Evolutionary conservation across 306 rosid species (phyloP).

Genomic region (Ormosia emarginata): DNA sequence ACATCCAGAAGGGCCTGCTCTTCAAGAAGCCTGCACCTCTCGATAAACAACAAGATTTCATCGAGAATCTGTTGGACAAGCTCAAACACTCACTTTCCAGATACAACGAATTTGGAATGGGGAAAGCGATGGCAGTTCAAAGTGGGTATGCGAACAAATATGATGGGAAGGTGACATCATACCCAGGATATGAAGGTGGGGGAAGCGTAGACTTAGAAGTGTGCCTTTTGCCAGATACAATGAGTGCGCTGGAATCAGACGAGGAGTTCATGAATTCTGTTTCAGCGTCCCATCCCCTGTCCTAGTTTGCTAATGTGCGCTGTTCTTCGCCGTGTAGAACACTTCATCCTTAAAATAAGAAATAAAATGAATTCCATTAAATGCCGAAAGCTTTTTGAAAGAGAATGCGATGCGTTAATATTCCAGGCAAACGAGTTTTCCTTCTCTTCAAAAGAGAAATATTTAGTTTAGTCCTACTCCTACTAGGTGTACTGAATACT

Average conservation of each 20-base stretch:
- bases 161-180: slow-evolving; percentile 43
- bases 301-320: neutral
- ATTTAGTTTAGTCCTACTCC: too few relatives aligned
- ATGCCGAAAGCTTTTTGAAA: neutral
- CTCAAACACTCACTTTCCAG: slow-evolving; percentile 57
- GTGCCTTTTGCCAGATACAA: slow-evolving; percentile 30
- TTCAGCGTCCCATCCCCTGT: neutral
- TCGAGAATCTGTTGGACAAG: slow-evolving; percentile 11
- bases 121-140: slow-evolving; percentile 46
- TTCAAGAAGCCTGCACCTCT: slow-evolving; percentile 44
- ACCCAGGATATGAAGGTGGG: slow-evolving; percentile 43
- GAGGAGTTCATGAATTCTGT: slow-evolving; percentile 40
- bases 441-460: too few relatives aligned
- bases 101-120: too few relatives aligned
- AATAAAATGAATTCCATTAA: neutral
- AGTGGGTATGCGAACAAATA: slow-evolving; percentile 58
- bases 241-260: slow-evolving; percentile 53
- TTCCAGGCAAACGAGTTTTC: too few relatives aligned
- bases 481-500: too few relatives aligned
- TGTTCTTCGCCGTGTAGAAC: neutral
- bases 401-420: too few relatives aligned
- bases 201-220: slow-evolving; percentile 70
- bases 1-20: slow-evolving; percentile 69
- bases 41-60: neutral
- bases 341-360: neutral